Percentiles rank a stretch among this genome's conserved stretches.
These are phyloP conservation scores for Cercophora scortea DNA, from an alignment of 495 filamentous ascomycete genomes.

Conservation along the genomic window DNA sequence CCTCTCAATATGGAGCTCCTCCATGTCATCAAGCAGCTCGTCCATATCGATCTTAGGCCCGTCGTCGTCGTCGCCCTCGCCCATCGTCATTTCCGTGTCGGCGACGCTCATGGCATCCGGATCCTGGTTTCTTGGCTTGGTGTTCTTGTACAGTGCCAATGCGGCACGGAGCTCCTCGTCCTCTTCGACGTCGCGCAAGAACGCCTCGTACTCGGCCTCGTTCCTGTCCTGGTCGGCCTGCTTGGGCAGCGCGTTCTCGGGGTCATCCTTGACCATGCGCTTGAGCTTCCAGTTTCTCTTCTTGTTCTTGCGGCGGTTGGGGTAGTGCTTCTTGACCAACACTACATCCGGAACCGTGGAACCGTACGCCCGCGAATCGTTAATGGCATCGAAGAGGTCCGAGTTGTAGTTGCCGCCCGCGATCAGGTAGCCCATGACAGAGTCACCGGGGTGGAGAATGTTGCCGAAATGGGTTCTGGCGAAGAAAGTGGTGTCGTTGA, in stretches of 20 bases:
- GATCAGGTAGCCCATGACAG: constrained; percentile 84
- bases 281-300: constrained; percentile 84
- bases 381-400: constrained; percentile 67
- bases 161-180: constrained; percentile 80
- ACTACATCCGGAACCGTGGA: constrained; percentile 84
- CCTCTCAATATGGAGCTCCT: constrained; percentile 64
- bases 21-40: constrained; percentile 83
- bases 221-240: constrained; percentile 76
- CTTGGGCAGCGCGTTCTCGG: constrained; percentile 60
- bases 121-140: constrained; percentile 27
- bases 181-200: constrained; percentile 93
- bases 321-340: constrained; percentile 93
- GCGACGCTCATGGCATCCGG: constrained; percentile 50
- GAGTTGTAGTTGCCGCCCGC: constrained; percentile 90
- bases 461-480: constrained; percentile 83
- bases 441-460: constrained; percentile 82
- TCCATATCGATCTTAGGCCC: constrained; percentile 73
- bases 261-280: constrained; percentile 85
- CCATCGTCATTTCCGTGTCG: constrained; percentile 58
- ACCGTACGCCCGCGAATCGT: constrained; percentile 58
- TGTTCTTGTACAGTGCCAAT: constrained; percentile 75
- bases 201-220: constrained; percentile 92
- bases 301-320: constrained; percentile 74
- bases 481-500: constrained; percentile 79
- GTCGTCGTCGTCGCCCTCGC: constrained; percentile 57